Base-by-base conservation (phyloP, 2,329 filamentous ascomycete species). In the Juglanconis sp. region DNA sequence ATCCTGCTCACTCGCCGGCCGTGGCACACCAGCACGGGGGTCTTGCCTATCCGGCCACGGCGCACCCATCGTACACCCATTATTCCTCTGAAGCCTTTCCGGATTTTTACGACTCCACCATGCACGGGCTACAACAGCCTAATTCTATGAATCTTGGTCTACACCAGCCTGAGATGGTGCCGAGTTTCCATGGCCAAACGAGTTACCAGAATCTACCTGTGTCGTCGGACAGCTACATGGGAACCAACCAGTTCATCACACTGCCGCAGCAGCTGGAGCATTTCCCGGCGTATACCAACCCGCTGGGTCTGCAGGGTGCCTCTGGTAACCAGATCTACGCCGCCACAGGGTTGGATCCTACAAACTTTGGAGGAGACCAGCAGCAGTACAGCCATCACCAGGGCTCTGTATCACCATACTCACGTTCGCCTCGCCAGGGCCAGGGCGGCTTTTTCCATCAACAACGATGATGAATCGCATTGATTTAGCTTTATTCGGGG, bases 341-440 rank as follows among this genome's bases (percentile, higher is more conserved):
- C 56, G 70, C 71, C 32, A 65, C 65, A 47, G 64, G 74, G 56
- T 65, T 72, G 32, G 69, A 72, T 52, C 68, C 70, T 36, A 64
- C 66, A 36, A 68, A 70, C 53, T 68, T 70, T 30, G 66, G 67
- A 31, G 65, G 68, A 15, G 65, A 73, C 24, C 47, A 52, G 3
- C 55, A 57, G 48, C 75, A 74, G 36, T 80, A 72, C 58, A 72
- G 71, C 30, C 73, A 24, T 24, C 24, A 72, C 17, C 73, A 74
- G 40, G 77, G 77, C 6, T 79, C 77, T 2, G 72, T 73, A 11
- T 79, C 78, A 38, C 77, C 78, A 0, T 80, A 74, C 61, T 66
- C 69, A 2, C 75, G 72, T 48, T 79, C 78, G 9, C 77, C 78
- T 5, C 71, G 76, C 48, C 73, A 70, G 59, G 70, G 68, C 11